Evolutionary conservation across 163 green algal species (phyloP).

Genomic region (Scenedesmus sp.): DNA sequence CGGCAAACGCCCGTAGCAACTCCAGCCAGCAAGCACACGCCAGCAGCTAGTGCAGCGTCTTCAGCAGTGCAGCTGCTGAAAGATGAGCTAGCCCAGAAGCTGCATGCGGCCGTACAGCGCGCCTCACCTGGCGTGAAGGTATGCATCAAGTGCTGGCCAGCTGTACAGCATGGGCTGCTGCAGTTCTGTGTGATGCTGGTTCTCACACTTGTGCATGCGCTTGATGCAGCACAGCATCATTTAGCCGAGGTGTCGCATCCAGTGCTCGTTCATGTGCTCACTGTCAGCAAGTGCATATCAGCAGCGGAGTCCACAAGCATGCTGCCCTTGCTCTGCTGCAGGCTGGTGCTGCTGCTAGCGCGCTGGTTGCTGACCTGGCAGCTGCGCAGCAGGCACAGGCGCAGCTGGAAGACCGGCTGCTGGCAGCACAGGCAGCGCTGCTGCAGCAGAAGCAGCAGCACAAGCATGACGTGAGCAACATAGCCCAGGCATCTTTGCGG

Average conservation of each 20-base stretch:
- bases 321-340: neutral
- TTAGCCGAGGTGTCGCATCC: too few relatives aligned
- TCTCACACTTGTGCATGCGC: neutral
- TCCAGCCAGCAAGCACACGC: neutral
- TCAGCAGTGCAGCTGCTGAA: conserved; percentile 39
- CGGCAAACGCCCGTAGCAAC: neutral
- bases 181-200: neutral
- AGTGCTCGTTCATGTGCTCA: too few relatives aligned
- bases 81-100: conserved; percentile 11
- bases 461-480: conserved; percentile 20
- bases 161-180: neutral
- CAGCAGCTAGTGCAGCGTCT: neutral
- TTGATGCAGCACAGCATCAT: too few relatives aligned
- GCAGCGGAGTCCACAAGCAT: neutral
- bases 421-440: conserved; percentile 11
- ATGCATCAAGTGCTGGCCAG: neutral
- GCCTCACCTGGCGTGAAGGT: neutral
- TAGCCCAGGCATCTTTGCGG: neutral
- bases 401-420: neutral
- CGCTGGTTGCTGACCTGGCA: conserved; percentile 27
- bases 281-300: neutral
- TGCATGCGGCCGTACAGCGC: conserved; percentile 20
- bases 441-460: conserved; percentile 18
- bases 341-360: neutral
- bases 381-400: neutral